These are phyloP conservation scores for Helianthus annuus DNA, from an alignment of 129 eudicot species.

Conservation along the genomic window HanXRQr2.0-SUNRISE NC_035435.2:154505516-154506015, in stretches of 20 bases:
- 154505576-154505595: background rate
- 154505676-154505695: background rate
- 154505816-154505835: too few species aligned
- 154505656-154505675: constrained; percentile 23
- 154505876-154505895: too few species aligned
- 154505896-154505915: too few species aligned
- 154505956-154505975: background rate
- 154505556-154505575: constrained; percentile 26
- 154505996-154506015: background rate
- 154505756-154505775: too few species aligned
- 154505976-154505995: background rate
- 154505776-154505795: too few species aligned
- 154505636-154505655: constrained; percentile 18
- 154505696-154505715: background rate
- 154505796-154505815: too few species aligned
- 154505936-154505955: too few species aligned
- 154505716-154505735: background rate
- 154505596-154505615: too few species aligned
- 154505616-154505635: background rate
- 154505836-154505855: too few species aligned
- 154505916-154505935: too few species aligned
- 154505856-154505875: too few species aligned
- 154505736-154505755: background rate
- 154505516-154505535: constrained; percentile 22
- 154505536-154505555: constrained; percentile 35